Evolutionary conservation across 345 rosid species (phyloP).

Genomic region (Psidium friedrichsthalianum): DNA sequence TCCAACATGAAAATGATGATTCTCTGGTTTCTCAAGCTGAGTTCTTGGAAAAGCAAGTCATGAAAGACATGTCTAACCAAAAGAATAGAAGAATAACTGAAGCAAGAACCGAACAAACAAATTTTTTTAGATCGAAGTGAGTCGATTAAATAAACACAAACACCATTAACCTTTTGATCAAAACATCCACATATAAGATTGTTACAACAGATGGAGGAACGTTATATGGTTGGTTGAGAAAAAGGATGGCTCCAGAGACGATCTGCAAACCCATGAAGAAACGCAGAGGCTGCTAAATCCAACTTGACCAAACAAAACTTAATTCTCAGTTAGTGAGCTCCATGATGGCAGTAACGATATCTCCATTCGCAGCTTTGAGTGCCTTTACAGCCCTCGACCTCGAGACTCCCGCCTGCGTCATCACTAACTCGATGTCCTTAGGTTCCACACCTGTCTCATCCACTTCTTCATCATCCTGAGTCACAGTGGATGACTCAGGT

Average conservation of each 20-base stretch:
- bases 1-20: neutral
- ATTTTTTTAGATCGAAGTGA: neutral
- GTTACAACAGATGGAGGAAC: neutral
- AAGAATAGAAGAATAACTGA: neutral
- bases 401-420: constrained; percentile 89
- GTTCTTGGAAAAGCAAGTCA: neutral
- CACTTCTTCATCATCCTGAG: constrained; percentile 76
- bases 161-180: neutral
- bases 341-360: constrained; percentile 85
- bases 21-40: neutral
- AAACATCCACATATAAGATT: neutral
- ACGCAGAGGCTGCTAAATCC: neutral
- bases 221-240: neutral
- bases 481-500: constrained; percentile 48
- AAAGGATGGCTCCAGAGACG: neutral
- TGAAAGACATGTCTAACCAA: neutral
- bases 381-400: constrained; percentile 66
- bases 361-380: constrained; percentile 65
- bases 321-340: constrained; percentile 59
- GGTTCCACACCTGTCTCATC: constrained; percentile 85
- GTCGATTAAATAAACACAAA: neutral
- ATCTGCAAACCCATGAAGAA: neutral
- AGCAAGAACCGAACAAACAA: neutral
- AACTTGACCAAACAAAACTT: neutral
- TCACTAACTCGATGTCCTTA: constrained; percentile 77